Evolutionary conservation across 768 basidiomycete species (phyloP).

Genomic region (Lentinula boryana): DNA sequence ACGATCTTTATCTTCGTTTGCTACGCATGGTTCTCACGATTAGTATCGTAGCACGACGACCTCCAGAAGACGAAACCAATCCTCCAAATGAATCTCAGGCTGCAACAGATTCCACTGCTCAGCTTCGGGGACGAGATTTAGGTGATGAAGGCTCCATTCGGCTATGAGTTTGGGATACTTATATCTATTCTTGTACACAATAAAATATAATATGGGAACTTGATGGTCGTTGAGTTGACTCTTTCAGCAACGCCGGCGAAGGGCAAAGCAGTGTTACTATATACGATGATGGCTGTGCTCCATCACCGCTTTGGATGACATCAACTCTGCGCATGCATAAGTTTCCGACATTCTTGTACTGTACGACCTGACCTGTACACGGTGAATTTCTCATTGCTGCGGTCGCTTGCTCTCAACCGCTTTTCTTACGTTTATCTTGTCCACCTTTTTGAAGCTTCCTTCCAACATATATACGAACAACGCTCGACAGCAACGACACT

Average conservation of each 20-base stretch:
- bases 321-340: not conserved
- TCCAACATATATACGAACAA: not conserved
- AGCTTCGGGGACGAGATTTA: slow-evolving; percentile 1
- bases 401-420: not conserved
- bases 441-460: not conserved
- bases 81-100: not conserved
- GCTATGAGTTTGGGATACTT: not conserved
- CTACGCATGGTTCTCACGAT: not conserved
- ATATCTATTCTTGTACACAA: not conserved
- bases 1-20: not conserved
- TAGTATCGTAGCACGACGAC: not conserved
- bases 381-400: not conserved
- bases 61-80: not conserved
- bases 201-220: no score
- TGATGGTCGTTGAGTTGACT: no score
- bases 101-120: not conserved
- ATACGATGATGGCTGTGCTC: not conserved
- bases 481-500: not conserved
- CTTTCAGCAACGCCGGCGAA: not conserved
- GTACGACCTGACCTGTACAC: not conserved
- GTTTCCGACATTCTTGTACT: not conserved
- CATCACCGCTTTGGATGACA: not conserved
- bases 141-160: slow-evolving; percentile 1
- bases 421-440: not conserved
- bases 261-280: not conserved